Evolutionary conservation across 108 stramenopile genomes (phyloP), one percentile per base, ranked within the genome.

Genomic region (Pseudonitzschia multiseries): DNA sequence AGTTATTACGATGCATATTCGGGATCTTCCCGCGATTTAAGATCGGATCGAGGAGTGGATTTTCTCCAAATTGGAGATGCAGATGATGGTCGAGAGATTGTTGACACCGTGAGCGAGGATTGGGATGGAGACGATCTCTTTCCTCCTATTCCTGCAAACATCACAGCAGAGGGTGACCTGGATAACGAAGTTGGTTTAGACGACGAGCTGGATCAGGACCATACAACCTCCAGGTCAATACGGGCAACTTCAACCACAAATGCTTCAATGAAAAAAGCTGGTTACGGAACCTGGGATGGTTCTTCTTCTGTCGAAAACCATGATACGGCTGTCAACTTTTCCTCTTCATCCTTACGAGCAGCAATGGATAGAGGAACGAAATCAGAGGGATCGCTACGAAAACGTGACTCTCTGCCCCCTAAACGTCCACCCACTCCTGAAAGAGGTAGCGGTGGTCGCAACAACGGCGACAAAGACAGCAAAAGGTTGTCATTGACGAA

Each of bases 361-460:
- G 26, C 10, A 8, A 8, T 56, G 54, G 22, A 56, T 56, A 13
- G 54, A 56, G 10, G 54, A 2, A 24, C 10, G 4, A 56, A 56
- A 26, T 24, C 54, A 24, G 54, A 56, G 5, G 24, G 2, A 10
- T 24, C 24, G 2, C 26, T 24, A 1, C 26, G 24, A 24, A 56
- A 14, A 40, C 57, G 57, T 26, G 26, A 22, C n/a, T 12, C 32
- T 0, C 36, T 62, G 4, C 61, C 61, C 10, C 61, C 61, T 9
- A 62, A 62, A 33, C 61, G 61, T 17, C 61, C 61, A 33, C 61
- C 61, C 15, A 62, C 61, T n/a, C 61, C 61, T 20, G 61, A 62
- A 62, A 9, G 61, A 40, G 32, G 36, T 20, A 40, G 20, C 20
- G 40, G 2, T n/a, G 18, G 22, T 59, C 46, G 46, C 8, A 48